Conservation (phyloP, 148 eudicot species). For the Beta vulgaris region DNA sequence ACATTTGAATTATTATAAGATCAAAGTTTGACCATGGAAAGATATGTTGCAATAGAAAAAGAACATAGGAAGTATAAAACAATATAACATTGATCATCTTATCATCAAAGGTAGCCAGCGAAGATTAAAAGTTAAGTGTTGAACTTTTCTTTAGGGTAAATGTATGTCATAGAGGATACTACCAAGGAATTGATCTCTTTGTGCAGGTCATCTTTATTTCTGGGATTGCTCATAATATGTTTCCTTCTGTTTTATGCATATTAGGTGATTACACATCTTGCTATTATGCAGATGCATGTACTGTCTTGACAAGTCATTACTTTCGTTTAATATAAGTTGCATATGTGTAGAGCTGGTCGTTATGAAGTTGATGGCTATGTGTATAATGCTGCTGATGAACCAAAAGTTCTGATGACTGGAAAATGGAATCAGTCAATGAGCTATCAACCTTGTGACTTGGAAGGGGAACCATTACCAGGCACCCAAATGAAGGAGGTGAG, state of each 20-base stretch:
- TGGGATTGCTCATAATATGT: not conserved
- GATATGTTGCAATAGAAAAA: too few relatives aligned
- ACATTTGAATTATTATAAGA: too few relatives aligned
- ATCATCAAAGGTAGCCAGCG: too few relatives aligned
- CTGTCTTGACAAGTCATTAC: not conserved
- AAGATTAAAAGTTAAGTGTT: too few relatives aligned
- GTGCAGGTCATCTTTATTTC: not conserved
- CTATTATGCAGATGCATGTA: not conserved
- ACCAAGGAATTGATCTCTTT: not conserved
- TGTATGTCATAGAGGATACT: not conserved
- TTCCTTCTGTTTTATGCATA: not conserved
- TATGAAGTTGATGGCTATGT: slow-evolving; percentile 99
- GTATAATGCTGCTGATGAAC: slow-evolving; percentile 84
- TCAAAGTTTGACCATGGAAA: too few relatives aligned
- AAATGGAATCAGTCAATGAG: slow-evolving; percentile 91
- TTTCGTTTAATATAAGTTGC: not conserved
- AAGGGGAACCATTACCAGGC: slow-evolving; percentile 87
- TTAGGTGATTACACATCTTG: not conserved
- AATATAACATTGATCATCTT: too few relatives aligned
- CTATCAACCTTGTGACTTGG: slow-evolving; percentile 89
- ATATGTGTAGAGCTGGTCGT: slow-evolving; percentile 69
- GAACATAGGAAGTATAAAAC: too few relatives aligned
- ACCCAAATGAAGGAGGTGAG: slow-evolving; percentile 83
- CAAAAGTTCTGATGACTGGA: slow-evolving; percentile 89
- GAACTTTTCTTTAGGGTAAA: not conserved